phyloP scores from a whole-genome alignment of 2,329 filamentous ascomycete genomes.

The Verticillium nonalfalfae region DNA sequence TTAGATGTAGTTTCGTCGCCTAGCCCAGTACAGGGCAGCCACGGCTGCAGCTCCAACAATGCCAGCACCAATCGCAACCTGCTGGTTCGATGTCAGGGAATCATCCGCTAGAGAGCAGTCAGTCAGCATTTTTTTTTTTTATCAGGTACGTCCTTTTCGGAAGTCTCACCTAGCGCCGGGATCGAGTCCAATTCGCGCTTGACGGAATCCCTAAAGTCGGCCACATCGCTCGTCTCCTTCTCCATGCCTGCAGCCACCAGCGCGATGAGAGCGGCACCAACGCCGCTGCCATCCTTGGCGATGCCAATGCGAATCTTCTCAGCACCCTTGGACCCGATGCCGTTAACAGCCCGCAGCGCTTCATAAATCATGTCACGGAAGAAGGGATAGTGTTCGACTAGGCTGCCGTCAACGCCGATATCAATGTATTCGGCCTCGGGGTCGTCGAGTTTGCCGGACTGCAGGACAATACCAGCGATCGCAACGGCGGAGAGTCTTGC shows the following conservation, averaged over 20 bases:
- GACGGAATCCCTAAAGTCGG: conserved; percentile 31
- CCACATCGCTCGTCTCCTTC: conserved; percentile 38
- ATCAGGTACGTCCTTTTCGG: background rate
- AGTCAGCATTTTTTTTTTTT: background rate
- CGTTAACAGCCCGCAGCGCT: conserved; percentile 67
- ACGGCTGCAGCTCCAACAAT: conserved; percentile 29
- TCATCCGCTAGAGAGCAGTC: background rate
- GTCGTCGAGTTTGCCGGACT: conserved; percentile 65
- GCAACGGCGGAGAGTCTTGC: conserved; percentile 84
- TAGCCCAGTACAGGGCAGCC: conserved; percentile 10
- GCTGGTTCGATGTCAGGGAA: background rate
- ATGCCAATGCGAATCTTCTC: conserved; percentile 89
- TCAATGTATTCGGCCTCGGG: conserved; percentile 68
- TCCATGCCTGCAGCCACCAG: conserved; percentile 72
- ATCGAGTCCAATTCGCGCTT: conserved; percentile 26
- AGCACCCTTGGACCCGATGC: conserved; percentile 72
- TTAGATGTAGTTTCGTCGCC: conserved; percentile 1
- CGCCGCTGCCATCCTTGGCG: conserved; percentile 84
- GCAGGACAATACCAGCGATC: conserved; percentile 75
- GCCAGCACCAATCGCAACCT: conserved; percentile 11
- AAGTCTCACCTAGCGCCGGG: conserved; percentile 6
- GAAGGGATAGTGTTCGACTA: conserved; percentile 93
- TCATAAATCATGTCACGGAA: conserved; percentile 87
- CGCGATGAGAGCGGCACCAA: conserved; percentile 93
- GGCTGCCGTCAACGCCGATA: conserved; percentile 86